Evolutionary conservation across 2,329 filamentous ascomycete genomes (phyloP), one percentile per base, ranked within the genome.

Genomic region (Xylaria sp.): DNA sequence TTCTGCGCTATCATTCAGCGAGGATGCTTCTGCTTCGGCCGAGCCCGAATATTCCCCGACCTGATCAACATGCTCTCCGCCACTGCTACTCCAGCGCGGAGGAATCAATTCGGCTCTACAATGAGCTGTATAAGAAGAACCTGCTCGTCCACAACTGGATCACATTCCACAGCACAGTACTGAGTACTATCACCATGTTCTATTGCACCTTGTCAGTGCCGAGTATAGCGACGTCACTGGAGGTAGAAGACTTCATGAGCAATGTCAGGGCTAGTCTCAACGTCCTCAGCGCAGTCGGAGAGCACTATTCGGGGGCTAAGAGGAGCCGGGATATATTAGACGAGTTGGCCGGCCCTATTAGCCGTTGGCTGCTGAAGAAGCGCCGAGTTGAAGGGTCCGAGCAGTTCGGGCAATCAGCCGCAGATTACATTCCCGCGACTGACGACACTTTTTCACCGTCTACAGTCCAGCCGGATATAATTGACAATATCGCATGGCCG

Each of bases 11-110:
- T 32, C 82, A 87, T 53, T 80, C 82, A 13, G 74, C 86, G 4
- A 81, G 82, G 59, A 84, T 87, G 77, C 76, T 88, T 0, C 73
- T 87, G 0, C 71, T 87, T 4, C 80, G 85, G 2, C 85, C 86
- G 0, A 87, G 84, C 42, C 86, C 86, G 0, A 84, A 81, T 0
- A 85, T 87, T 27, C 84, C 84, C 0, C 81, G 81, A 1, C 85
- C 86, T 0, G 78, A 83, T 0, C 75, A 78, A 2, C 79, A 81
- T 1, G 74, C 80, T 0, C 73, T 87, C 0, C 66, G 74, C 0
- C 74, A 78, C 16, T 88, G 85, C 42, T 82, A 84, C 47, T 58
- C 78, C 1, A 84, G 83, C 44, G 82, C 85, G 0, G 73, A 80
- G 1, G 76, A 81, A 21, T 79, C 79, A 5, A 79, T 87, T 12